Percentiles rank a stretch among this genome's conserved stretches.
Evolutionary conservation across 805 yeast genomes (phyloP).

Genomic region (Candida chilensis): DNA sequence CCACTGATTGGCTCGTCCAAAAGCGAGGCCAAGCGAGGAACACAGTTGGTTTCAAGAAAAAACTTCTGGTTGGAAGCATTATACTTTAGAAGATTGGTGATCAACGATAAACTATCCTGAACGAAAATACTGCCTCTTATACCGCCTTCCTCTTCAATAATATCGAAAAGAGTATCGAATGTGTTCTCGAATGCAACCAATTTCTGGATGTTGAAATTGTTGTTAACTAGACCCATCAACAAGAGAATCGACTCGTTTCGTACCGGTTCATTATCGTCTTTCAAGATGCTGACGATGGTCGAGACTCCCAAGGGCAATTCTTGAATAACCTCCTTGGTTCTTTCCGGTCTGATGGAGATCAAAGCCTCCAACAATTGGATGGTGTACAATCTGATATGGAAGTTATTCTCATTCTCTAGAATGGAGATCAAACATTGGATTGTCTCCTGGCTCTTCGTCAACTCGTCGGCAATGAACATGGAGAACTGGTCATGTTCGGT

Average conservation of each 20-base stretch:
- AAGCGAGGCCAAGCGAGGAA: conserved; percentile 53
- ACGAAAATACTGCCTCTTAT: conserved; percentile 83
- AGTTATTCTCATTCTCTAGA: conserved; percentile 34
- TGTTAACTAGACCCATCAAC: conserved; percentile 74
- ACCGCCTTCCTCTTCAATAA: conserved; percentile 83
- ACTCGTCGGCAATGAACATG: conserved; percentile 90
- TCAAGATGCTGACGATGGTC: conserved; percentile 48
- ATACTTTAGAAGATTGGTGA: conserved; percentile 65
- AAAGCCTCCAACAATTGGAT: conserved; percentile 81
- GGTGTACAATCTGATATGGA: conserved; percentile 73
- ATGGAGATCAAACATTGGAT: not conserved
- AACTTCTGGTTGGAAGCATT: conserved; percentile 86
- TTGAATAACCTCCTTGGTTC: conserved; percentile 67
- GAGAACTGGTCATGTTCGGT: conserved; percentile 91
- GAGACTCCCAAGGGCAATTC: conserved; percentile 75
- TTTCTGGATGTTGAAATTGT: conserved; percentile 81
- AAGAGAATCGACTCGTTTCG: conserved; percentile 82
- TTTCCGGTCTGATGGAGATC: conserved; percentile 62
- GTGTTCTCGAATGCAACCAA: conserved; percentile 92
- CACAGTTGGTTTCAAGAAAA: conserved; percentile 78
- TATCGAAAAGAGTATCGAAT: conserved; percentile 72
- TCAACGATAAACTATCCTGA: conserved; percentile 76
- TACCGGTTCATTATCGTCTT: conserved; percentile 60
- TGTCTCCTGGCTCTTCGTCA: conserved; percentile 43
- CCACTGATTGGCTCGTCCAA: conserved; percentile 52